These are phyloP conservation scores for Daldinia sp. DNA, from an alignment of 2,329 filamentous ascomycete species.

Conservation along the genomic window DNA sequence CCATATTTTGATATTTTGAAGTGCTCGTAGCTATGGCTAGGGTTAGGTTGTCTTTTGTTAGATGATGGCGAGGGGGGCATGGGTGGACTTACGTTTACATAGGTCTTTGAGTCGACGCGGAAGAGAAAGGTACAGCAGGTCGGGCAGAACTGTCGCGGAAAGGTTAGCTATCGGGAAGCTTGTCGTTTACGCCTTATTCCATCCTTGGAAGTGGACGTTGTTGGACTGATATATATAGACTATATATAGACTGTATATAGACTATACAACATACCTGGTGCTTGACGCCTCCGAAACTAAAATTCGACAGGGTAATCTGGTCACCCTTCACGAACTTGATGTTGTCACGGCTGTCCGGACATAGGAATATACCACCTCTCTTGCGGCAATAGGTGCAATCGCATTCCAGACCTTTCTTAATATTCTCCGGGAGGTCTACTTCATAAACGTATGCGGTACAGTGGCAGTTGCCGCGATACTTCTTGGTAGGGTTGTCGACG, in stretches of 20 bases:
- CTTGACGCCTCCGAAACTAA: slow-evolving; percentile 51
- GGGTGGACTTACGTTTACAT: slow-evolving; percentile 39
- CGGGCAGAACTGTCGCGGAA: slow-evolving; percentile 55
- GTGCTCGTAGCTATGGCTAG: slow-evolving; percentile 46
- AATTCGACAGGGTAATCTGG: slow-evolving; percentile 50
- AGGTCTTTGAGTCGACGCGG: slow-evolving; percentile 8
- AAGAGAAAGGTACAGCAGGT: slow-evolving; percentile 55
- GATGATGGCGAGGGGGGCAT: slow-evolving; percentile 27
- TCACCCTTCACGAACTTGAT: slow-evolving; percentile 55
- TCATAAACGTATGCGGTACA: slow-evolving; percentile 61
- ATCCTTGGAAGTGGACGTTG: no score
- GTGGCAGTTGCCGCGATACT: slow-evolving; percentile 63
- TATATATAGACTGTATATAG: no score
- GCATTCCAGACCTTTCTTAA: slow-evolving; percentile 63
- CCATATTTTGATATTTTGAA: slow-evolving; percentile 54
- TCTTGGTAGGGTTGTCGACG: slow-evolving; percentile 35
- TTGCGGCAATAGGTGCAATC: slow-evolving; percentile 70
- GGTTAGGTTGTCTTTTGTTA: background rate
- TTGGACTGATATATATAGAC: no score
- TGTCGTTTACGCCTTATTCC: background rate
- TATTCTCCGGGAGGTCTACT: slow-evolving; percentile 58
- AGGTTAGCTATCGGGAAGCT: background rate
- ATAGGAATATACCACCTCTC: slow-evolving; percentile 53
- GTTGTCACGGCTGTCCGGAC: slow-evolving; percentile 36
- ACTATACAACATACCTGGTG: slow-evolving; percentile 50